Percentiles rank a stretch among this genome's conserved stretches.
These are phyloP conservation scores for Geotrichum macrosporum DNA, from an alignment of 1,139 yeast genomes.

Conservation along the genomic window DNA sequence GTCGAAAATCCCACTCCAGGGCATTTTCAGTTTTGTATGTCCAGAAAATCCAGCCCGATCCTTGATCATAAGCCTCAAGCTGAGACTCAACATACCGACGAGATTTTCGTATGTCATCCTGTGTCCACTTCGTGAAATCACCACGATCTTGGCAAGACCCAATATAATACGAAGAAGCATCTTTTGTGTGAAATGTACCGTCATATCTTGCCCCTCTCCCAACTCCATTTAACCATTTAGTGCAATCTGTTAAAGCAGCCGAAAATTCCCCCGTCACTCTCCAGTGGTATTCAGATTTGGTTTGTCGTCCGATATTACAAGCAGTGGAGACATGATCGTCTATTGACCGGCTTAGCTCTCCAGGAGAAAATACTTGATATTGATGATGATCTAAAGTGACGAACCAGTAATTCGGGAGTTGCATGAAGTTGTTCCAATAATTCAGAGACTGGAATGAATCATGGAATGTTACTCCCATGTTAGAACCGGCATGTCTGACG, in stretches of 20 bases:
- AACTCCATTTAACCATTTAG: slow-evolving; percentile 88
- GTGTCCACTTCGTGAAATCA: slow-evolving; percentile 58
- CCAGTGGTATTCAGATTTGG: slow-evolving; percentile 61
- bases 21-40: slow-evolving; percentile 83
- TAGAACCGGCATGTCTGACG: slow-evolving; percentile 48
- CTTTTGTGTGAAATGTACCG: slow-evolving; percentile 46
- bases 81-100: slow-evolving; percentile 84
- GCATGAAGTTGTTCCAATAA: slow-evolving; percentile 60
- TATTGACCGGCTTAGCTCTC: slow-evolving; percentile 52
- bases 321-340: slow-evolving; percentile 61
- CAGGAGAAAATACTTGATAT: slow-evolving; percentile 76
- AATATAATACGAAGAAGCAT: slow-evolving; percentile 43
- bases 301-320: slow-evolving; percentile 55
- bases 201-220: slow-evolving; percentile 84
- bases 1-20: slow-evolving; percentile 79
- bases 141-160: slow-evolving; percentile 64
- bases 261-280: slow-evolving; percentile 86
- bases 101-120: slow-evolving; percentile 51
- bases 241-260: slow-evolving; percentile 92
- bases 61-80: slow-evolving; percentile 71
- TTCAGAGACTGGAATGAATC: slow-evolving; percentile 64
- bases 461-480: slow-evolving; percentile 56
- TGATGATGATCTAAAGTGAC: slow-evolving; percentile 85
- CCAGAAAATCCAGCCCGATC: slow-evolving; percentile 90
- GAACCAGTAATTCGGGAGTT: slow-evolving; percentile 49